A percentile compares a stretch with the other conserved stretches of the same genome.
phyloP scores from a whole-genome alignment of 2,329 filamentous ascomycete genomes.

The Neoarthrinium moseri region DNA sequence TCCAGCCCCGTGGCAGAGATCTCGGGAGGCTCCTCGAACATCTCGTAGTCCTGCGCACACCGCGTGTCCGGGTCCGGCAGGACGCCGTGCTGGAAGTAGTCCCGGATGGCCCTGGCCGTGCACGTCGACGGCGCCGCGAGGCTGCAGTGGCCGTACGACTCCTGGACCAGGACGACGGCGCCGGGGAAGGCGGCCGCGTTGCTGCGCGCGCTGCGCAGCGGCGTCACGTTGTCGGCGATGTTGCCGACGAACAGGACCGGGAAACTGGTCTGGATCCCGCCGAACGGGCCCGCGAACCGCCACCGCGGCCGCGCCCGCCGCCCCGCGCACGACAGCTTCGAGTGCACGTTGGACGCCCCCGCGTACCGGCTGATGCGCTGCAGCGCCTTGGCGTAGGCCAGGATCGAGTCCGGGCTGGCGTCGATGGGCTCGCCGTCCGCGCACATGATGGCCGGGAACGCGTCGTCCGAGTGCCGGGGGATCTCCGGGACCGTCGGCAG shows the following conservation, averaged over 20 bases:
- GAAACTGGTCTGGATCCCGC: conserved; percentile 30
- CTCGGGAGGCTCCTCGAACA: conserved; percentile 3
- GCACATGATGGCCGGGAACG: conserved; percentile 45
- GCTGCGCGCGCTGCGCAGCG: conserved; percentile 16
- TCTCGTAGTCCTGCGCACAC: conserved; percentile 8
- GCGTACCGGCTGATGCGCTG: conserved; percentile 35
- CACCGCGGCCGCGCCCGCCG: conserved; percentile 29
- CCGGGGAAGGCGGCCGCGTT: conserved; percentile 11
- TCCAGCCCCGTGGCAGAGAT: not conserved
- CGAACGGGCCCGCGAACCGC: conserved; percentile 16
- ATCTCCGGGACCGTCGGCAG: conserved; percentile 30
- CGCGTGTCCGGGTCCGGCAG: conserved; percentile 14
- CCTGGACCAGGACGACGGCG: conserved; percentile 9
- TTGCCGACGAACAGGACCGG: conserved; percentile 51
- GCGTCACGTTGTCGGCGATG: conserved; percentile 50
- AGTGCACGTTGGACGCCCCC: conserved; percentile 41
- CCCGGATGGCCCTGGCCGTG: conserved; percentile 16
- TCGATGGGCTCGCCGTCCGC: conserved; percentile 30
- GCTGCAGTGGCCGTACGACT: conserved; percentile 12
- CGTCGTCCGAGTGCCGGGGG: conserved; percentile 36
- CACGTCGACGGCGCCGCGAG: conserved; percentile 20
- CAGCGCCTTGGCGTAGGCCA: conserved; percentile 26
- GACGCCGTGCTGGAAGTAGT: conserved; percentile 17
- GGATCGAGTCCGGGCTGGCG: conserved; percentile 19
- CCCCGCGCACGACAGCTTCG: conserved; percentile 31